Base-by-base conservation (phyloP, 129 eudicot genomes). In the Flaveria brownii region DNA sequence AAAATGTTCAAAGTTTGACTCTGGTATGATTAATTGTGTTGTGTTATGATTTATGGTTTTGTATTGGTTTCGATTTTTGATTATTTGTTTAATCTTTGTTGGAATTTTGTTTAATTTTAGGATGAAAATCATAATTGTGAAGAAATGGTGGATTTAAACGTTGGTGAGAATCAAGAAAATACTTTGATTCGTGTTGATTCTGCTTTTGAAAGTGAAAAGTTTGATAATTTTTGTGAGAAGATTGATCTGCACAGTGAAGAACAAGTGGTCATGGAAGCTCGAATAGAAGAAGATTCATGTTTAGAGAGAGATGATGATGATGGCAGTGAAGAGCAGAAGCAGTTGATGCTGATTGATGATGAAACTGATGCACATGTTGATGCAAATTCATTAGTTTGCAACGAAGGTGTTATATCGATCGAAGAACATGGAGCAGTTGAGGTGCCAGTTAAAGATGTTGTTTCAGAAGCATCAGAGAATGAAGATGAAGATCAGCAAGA, bases 121-220 rank as follows among this genome's bases (percentile, higher is more conserved):
- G 87, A 83, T 5, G 85, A 81, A 36, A 80, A 56, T 57, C 76
- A 68, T 68, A 75, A 74, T 46, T 10, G 43, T 10, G 82, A 47
- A 30, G 55, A 10, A 4, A 8, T 42, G 13, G 9, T 55, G 4
- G 23, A 17, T 26, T 25, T 76, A 7, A 51, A 28, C 47, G 52
- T 26, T 43, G 73, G 4, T 6, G 56, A 46, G 42, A 68, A 74
- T 60, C n/a, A 57, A 67, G 73, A 74, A 22, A 51, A 39, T 12
- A 12, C 56, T 49, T 6, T 15, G 4, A 5, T 43, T 33, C 65
- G 7, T 70, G 81, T 63, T 73, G 83, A 80, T 52, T 77, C 81
- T 28, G 74, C 1, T 72, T 63, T 2, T 20, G 77, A 71, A 55
- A 61, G 36, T 45, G 60, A 56, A 51, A 72, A 68, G 39, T 50